These are phyloP conservation scores for Eucalyptus pauciflora DNA, from an alignment of 345 rosid species.

Conservation along the genomic window DNA sequence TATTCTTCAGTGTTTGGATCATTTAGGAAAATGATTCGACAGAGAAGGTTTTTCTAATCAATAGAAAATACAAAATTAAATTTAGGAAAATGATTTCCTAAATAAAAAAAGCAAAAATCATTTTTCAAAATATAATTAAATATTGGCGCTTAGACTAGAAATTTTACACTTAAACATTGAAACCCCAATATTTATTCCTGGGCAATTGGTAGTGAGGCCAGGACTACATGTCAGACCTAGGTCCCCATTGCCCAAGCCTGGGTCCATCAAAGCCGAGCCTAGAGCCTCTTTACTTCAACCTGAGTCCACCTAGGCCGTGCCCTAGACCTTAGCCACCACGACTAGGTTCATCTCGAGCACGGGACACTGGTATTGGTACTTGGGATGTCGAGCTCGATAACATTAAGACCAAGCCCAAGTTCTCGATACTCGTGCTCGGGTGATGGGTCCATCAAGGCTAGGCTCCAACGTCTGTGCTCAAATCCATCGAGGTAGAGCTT, in stretches of 20 bases:
- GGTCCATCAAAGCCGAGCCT: too few species aligned
- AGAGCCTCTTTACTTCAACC: fast-evolving
- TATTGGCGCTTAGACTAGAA: not conserved
- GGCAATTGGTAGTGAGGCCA: fast-evolving
- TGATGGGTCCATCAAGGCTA: too few species aligned
- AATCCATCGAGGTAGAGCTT: fast-evolving
- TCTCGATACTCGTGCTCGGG: too few species aligned
- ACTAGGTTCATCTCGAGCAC: too few species aligned
- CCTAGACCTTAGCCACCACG: too few species aligned
- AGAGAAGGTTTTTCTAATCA: too few species aligned
- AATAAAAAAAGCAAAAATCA: too few species aligned
- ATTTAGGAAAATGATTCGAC: not conserved
- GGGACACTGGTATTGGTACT: too few species aligned
- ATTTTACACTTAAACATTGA: not conserved
- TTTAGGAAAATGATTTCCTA: not conserved
- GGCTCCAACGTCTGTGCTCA: fast-evolving
- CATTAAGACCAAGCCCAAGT: too few species aligned
- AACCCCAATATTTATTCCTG: not conserved
- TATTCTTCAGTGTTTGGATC: not conserved
- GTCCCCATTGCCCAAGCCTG: fast-evolving
- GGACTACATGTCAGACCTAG: too few species aligned
- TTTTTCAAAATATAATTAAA: too few species aligned
- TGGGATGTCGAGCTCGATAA: fast-evolving
- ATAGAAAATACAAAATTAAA: not conserved
- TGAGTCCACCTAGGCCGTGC: fast-evolving